Conservation (phyloP, 2,329 filamentous ascomycete genomes). For the Coniochaeta sp. region DNA sequence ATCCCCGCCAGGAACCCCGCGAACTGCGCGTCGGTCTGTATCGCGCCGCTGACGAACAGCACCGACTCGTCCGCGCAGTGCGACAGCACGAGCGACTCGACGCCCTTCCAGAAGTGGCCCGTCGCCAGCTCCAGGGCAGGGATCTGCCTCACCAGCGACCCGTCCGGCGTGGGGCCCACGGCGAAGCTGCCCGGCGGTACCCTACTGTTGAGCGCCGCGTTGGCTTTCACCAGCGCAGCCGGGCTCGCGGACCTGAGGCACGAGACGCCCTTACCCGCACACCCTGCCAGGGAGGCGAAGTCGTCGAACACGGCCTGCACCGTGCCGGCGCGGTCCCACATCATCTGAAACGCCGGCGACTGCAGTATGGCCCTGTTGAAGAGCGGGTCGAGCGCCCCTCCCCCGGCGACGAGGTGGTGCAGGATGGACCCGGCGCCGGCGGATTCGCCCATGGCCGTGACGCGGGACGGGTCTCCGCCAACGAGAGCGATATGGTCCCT, state of each 20-base stretch:
- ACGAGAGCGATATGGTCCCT: conserved; percentile 35
- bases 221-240: conserved; percentile 17
- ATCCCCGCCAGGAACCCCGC: conserved; percentile 18
- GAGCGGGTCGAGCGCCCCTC: conserved; percentile 33
- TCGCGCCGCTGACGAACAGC: conserved; percentile 19
- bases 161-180: conserved; percentile 23
- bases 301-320: conserved; percentile 21
- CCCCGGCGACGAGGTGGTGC: conserved; percentile 38
- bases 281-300: conserved; percentile 24
- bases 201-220: conserved; percentile 16
- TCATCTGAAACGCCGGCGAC: conserved; percentile 26
- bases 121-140: conserved; percentile 20
- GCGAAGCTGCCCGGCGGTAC: conserved; percentile 21
- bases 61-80: conserved; percentile 22
- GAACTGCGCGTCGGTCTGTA: conserved; percentile 24
- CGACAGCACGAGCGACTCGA: conserved; percentile 20
- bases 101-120: conserved; percentile 19
- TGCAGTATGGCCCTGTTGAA: conserved; percentile 28
- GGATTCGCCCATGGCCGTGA: conserved; percentile 40
- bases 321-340: conserved; percentile 22
- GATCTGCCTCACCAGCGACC: conserved; percentile 21
- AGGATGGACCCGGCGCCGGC: conserved; percentile 30
- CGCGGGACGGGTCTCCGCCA: conserved; percentile 35
- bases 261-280: conserved; percentile 16
- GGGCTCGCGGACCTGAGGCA: conserved; percentile 19